Evolutionary conservation across 2,329 filamentous ascomycete species (phyloP).

Genomic region (Colletotrichum sp.): DNA sequence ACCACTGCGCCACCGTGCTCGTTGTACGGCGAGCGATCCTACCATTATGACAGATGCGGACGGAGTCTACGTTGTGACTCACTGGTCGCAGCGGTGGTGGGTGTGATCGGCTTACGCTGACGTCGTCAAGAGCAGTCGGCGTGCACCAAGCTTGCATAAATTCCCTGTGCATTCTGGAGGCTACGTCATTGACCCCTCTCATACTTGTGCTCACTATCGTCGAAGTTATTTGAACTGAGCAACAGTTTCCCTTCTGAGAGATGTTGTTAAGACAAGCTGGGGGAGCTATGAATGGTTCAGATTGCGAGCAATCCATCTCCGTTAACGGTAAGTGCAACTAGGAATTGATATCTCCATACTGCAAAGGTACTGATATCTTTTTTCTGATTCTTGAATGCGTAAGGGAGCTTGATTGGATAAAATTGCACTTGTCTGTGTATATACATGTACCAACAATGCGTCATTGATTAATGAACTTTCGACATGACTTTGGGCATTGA

Average conservation of each 20-base stretch:
- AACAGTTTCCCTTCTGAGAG: not conserved
- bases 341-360: not conserved
- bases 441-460: not conserved
- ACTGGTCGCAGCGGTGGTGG: not conserved
- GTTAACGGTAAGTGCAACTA: not conserved
- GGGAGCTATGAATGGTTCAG: fast-evolving
- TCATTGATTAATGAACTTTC: not conserved
- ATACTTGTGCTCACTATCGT: not conserved
- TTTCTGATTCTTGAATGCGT: not conserved
- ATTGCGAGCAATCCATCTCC: not conserved
- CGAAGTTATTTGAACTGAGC: not conserved
- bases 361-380: not conserved
- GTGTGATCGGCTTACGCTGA: not conserved
- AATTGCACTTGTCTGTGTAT: not conserved
- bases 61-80: not conserved
- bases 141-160: not conserved
- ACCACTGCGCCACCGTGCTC: not conserved
- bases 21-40: not conserved
- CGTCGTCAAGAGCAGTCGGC: not conserved
- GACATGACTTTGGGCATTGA: not conserved
- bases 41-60: not conserved
- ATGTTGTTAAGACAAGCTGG: not conserved
- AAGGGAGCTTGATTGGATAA: not conserved
- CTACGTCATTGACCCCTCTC: fast-evolving
- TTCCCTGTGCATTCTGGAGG: not conserved